Conservation (phyloP, 352 stramenopile genomes). For the Pythium coloratum region DNA sequence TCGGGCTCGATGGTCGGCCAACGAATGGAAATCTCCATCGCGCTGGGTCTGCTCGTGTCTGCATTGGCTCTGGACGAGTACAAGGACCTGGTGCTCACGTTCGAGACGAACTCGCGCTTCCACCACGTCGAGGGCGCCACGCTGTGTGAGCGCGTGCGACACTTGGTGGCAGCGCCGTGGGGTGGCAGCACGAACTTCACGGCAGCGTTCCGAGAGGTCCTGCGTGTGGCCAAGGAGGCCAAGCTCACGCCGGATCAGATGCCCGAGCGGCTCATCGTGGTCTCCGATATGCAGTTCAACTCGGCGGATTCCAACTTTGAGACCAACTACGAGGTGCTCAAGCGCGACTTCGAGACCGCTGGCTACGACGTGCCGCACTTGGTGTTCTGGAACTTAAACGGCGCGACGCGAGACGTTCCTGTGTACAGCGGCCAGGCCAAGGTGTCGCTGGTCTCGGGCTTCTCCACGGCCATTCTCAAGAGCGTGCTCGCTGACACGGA, state of each 20-base stretch:
- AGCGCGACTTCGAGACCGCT: constrained; percentile 33
- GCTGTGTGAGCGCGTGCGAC: constrained; percentile 33
- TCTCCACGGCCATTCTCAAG: constrained; percentile 49
- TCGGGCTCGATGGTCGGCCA: constrained; percentile 41
- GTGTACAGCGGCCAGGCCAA: constrained; percentile 33
- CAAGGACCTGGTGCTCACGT: constrained; percentile 59
- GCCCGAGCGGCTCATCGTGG: constrained; percentile 65
- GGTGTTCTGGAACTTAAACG: constrained; percentile 79
- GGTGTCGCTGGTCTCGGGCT: constrained; percentile 53
- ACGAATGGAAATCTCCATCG: constrained; percentile 47
- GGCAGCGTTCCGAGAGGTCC: constrained; percentile 55
- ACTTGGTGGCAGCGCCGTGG: constrained; percentile 34
- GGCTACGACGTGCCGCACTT: constrained; percentile 56
- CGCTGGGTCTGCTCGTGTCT: constrained; percentile 43
- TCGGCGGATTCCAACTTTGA: constrained; percentile 38
- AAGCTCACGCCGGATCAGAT: constrained; percentile 44
- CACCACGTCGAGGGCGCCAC: constrained; percentile 37
- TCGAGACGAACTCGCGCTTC: constrained; percentile 41
- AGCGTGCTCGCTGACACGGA: constrained; percentile 28
- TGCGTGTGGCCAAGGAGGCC: constrained; percentile 38
- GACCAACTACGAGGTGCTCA: constrained; percentile 44
- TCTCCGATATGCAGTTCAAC: constrained; percentile 88
- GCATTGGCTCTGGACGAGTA: constrained; percentile 42
- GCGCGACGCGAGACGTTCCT: constrained; percentile 34
- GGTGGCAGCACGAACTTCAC: constrained; percentile 66